These are phyloP conservation scores for Fusarium transvaalense DNA, from an alignment of 2,329 filamentous ascomycete genomes.

Conservation along the genomic window DNA sequence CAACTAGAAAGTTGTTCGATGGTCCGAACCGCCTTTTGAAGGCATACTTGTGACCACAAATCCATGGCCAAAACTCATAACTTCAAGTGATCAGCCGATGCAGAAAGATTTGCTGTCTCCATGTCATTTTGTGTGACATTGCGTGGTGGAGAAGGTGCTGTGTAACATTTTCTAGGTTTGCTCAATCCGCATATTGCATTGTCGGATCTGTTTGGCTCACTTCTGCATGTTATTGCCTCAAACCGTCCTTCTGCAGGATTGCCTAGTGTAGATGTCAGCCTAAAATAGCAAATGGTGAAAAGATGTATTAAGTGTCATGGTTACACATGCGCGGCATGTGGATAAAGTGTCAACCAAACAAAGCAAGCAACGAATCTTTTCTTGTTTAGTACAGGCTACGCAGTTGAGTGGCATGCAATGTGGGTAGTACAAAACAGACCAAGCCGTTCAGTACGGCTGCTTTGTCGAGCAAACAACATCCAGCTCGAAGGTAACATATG, in stretches of 20 bases:
- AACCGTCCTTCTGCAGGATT: slow-evolving; percentile 7
- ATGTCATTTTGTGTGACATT: slow-evolving; percentile 14
- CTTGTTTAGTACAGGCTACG: background rate
- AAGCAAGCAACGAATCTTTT: background rate
- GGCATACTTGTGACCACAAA: background rate
- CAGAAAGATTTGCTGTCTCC: slow-evolving; percentile 13
- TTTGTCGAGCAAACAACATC: background rate
- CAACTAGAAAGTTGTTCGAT: background rate
- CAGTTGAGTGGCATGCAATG: slow-evolving; percentile 19
- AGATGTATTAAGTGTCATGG: slow-evolving; percentile 4
- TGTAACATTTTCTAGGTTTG: slow-evolving; percentile 28
- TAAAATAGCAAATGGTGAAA: slow-evolving; percentile 1
- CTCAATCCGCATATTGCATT: slow-evolving; percentile 11
- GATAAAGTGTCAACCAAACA: background rate
- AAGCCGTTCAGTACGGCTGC: slow-evolving; percentile 2
- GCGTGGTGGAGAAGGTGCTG: slow-evolving; percentile 7
- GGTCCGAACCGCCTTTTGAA: background rate
- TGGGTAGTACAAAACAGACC: slow-evolving; percentile 15
- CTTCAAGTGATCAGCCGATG: slow-evolving; percentile 23
- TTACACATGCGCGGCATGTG: slow-evolving; percentile 32
- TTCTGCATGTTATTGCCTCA: slow-evolving; percentile 3
- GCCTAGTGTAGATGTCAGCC: slow-evolving; percentile 1
- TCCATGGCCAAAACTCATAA: background rate
- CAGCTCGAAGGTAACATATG: background rate
- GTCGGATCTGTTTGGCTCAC: slow-evolving; percentile 4